Evolutionary conservation across 768 basidiomycete species (phyloP), one percentile per base, ranked within the genome.

Genomic region (Hericium erinaceus): DNA sequence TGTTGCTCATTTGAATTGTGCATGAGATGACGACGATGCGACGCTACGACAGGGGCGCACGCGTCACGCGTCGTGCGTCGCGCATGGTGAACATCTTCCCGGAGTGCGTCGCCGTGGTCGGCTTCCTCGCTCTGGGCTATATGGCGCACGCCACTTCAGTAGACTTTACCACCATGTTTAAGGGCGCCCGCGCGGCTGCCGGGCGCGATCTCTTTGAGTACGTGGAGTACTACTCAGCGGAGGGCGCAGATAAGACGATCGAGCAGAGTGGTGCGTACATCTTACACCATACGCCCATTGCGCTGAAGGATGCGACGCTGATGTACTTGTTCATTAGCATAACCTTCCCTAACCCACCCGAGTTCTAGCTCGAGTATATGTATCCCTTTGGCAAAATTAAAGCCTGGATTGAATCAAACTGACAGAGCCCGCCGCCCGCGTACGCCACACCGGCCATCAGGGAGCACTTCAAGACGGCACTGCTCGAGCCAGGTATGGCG

Each of bases 201-300:
- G 75, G 75, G 15, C 69, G 68, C 38, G 75, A 77, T 15, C 55
- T 73, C 13, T 63, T 71, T 56, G 78, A 76, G 9, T 79, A 78
- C 58, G 77, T 75, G 76, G 60, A 60, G 51, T 75, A 71, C 54
- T 64, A 77, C 39, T 58, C 55, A 3, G 61, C 61, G 52, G 69
- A 70, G 4, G 67, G 63, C 4, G 71, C 74, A 4, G 67, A 69
- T 1, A 52, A 49, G 13, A 10, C 69, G 58, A 71, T 75, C 18
- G 70, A 73, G 57, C 63, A 63, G 2, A 67, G 72, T 49, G 74
- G 74, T 76, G 54, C 13, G 41, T 44, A 41, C 3, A 12, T n/a
- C 40, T n/a, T 49, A 41, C n/a, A 3, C n/a, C 8, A 12, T 10
- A 41, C 8, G 12, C 40, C 40, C n/a, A 3, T 13, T 41, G 12